Evolutionary conservation across 2,329 filamentous ascomycete genomes (phyloP).

Genomic region (Xylariaceae sp.): DNA sequence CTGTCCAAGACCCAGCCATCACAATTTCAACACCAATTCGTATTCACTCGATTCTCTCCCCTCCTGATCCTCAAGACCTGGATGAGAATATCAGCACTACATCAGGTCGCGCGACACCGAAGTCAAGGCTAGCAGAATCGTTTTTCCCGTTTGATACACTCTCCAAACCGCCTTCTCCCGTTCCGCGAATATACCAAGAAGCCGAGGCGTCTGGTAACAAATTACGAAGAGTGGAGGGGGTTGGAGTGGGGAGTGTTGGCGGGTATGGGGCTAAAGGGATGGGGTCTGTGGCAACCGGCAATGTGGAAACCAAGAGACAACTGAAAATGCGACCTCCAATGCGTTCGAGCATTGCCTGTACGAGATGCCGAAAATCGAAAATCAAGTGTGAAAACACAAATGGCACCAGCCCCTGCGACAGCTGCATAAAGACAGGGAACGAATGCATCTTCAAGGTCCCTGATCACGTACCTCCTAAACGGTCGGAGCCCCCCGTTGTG

Average conservation of each 20-base stretch:
- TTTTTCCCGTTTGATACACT: constrained; percentile 32
- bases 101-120: constrained; percentile 34
- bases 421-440: constrained; percentile 66
- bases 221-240: constrained; percentile 20
- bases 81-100: constrained; percentile 36
- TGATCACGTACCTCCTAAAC: constrained; percentile 42
- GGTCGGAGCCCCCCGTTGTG: constrained; percentile 37
- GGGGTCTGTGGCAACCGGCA: constrained; percentile 33
- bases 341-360: constrained; percentile 76
- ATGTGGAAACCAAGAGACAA: constrained; percentile 40
- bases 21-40: constrained; percentile 49
- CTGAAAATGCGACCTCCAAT: constrained; percentile 51
- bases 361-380: constrained; percentile 72
- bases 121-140: constrained; percentile 35
- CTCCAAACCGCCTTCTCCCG: constrained; percentile 29
- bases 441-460: constrained; percentile 65
- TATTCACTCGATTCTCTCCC: constrained; percentile 50
- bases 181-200: constrained; percentile 25
- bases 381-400: constrained; percentile 83
- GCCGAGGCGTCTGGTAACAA: constrained; percentile 29
- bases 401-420: constrained; percentile 66
- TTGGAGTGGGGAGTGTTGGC: constrained; percentile 24
- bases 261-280: constrained; percentile 32
- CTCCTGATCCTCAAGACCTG: constrained; percentile 39
- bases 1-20: constrained; percentile 41